Percentiles rank a stretch among this genome's conserved stretches.
phyloP scores from a whole-genome alignment of 805 yeast species.

The Candida ortonii region DNA sequence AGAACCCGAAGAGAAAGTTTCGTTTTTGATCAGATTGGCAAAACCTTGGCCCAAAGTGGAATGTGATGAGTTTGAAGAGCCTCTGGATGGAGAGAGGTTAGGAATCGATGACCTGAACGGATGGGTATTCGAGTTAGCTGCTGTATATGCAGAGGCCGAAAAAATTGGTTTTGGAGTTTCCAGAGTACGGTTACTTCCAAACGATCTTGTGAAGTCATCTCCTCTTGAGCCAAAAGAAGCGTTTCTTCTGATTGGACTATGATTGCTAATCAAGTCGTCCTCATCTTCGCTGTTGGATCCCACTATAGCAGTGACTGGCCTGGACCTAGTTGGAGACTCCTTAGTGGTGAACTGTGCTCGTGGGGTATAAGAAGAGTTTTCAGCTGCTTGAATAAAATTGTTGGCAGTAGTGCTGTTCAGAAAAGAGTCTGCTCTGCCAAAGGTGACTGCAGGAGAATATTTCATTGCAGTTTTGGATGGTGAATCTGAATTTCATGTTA shows the following conservation, averaged over 20 bases:
- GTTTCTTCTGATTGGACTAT: slow-evolving; percentile 22
- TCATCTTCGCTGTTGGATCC: slow-evolving; percentile 37
- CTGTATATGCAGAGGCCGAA: slow-evolving; percentile 60
- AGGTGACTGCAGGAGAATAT: slow-evolving; percentile 44
- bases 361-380: slow-evolving; percentile 47
- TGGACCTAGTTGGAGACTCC: slow-evolving; percentile 69
- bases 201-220: slow-evolving; percentile 37
- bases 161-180: slow-evolving; percentile 67
- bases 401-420: slow-evolving; percentile 36
- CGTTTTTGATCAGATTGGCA: slow-evolving; percentile 11
- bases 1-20: slow-evolving; percentile 16
- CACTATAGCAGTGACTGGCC: slow-evolving; percentile 48
- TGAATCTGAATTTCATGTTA: slow-evolving; percentile 18
- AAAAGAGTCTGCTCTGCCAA: slow-evolving; percentile 32
- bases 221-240: slow-evolving; percentile 18
- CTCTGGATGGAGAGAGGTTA: slow-evolving; percentile 25
- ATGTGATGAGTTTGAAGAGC: slow-evolving; percentile 22
- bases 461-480: slow-evolving; percentile 38
- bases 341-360: slow-evolving; percentile 65
- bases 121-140: slow-evolving; percentile 41
- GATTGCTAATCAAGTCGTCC: slow-evolving; percentile 36
- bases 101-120: slow-evolving; percentile 25
- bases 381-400: slow-evolving; percentile 36
- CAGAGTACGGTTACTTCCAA: slow-evolving; percentile 39
- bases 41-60: slow-evolving; percentile 16